These are phyloP conservation scores for Trichoderma erinaceum DNA, from an alignment of 495 filamentous ascomycete genomes.

Conservation along the genomic window DNA sequence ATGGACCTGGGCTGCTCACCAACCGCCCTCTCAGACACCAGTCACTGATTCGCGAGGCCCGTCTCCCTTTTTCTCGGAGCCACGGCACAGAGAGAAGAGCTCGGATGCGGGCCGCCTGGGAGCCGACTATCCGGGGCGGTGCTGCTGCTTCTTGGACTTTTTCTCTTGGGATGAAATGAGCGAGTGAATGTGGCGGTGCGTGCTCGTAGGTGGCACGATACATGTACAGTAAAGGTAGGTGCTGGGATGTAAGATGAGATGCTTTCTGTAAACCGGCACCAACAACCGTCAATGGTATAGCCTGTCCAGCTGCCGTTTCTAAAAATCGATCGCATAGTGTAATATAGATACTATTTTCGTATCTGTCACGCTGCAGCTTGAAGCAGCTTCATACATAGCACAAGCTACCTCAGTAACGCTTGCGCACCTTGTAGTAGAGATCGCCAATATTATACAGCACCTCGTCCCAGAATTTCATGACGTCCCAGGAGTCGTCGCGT, in stretches of 20 bases:
- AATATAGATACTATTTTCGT: background rate
- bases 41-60: background rate
- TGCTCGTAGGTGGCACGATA: background rate
- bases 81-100: background rate
- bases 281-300: no score
- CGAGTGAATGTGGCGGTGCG: background rate
- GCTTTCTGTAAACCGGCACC: background rate
- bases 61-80: conserved; percentile 11
- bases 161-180: background rate
- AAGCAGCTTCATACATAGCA: background rate
- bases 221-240: no score
- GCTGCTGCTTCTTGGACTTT: background rate
- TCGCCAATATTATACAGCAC: conserved; percentile 4
- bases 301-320: no score
- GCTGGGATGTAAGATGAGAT: background rate
- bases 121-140: background rate
- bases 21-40: background rate
- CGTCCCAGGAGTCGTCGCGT: background rate
- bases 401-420: background rate
- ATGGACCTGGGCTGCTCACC: background rate
- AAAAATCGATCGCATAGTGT: no score
- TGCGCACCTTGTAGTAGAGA: conserved; percentile 9
- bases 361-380: background rate
- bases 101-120: background rate
- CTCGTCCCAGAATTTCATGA: conserved; percentile 11